Evolutionary conservation across 2,329 filamentous ascomycete species (phyloP), one percentile per base, ranked within the genome.

Genomic region (Paraconiothyrium sp.): DNA sequence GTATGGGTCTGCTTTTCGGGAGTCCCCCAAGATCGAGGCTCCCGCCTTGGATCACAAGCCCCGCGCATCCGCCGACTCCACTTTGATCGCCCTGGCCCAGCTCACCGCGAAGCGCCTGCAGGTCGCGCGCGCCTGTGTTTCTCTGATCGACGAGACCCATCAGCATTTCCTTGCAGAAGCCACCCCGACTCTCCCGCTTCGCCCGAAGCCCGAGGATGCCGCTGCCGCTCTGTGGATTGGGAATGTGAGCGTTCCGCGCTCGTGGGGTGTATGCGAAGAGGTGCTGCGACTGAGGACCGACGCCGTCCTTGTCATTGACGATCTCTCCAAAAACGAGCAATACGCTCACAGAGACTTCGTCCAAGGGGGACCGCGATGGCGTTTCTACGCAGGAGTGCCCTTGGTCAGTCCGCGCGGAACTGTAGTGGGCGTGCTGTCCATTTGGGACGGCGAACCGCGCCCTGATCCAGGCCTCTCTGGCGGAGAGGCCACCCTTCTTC

Each of bases 81-180:
- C 73, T 16, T 67, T 79, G 11, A 73, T 68, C 5, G 75, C 76
- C 30, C 70, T 79, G 51, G 75, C 71, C 24, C 78, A 80, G 62
- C 68, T 79, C 35, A 75, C 74, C 3, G 67, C 75, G 2, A 64
- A 79, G 34, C 72, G 76, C 16, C 68, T 80, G 44, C 63, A 69
- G n/a, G 73, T 66, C 16, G 61, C 69, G 30, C 71, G 78, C 20
- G 70, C 76, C 34, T 71, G 78, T 66, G 66, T 80, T 3, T 79
- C 78, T 3, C 65, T 80, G 10, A 66, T 80, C 47, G 78, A 80
- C 58, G 67, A 66, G 2, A 57, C 68, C 9, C 64, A 67, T 22
- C 76, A 79, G 57, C 75, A 79, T 52, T 71, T 80, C 35, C 68
- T 81, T 7, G 77, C 76, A 27, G 79, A 81, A 62, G 76, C 78